Evolutionary conservation across 257 asterid genomes (phyloP).

Genomic region (Jacaranda mimosifolia): DNA sequence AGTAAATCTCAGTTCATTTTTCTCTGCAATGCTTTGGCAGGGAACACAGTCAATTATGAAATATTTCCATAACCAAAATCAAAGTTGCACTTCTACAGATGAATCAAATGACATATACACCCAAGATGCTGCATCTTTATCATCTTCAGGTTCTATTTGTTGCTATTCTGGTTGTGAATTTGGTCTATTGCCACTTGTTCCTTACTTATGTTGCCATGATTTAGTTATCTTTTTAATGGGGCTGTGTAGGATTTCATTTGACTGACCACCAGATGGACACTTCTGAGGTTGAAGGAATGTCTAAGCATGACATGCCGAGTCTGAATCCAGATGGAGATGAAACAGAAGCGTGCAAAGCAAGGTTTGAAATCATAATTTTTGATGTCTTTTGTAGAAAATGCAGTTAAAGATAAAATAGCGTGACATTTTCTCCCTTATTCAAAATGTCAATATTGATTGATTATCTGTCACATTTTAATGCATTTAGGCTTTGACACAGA

Average conservation of each 20-base stretch:
- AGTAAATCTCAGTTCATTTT: slow-evolving; percentile 26
- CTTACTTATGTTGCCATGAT: slow-evolving; percentile 32
- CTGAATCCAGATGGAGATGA: slow-evolving; percentile 47
- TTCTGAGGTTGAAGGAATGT: slow-evolving; percentile 48
- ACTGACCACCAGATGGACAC: slow-evolving; percentile 42
- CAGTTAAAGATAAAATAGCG: slow-evolving; percentile 2
- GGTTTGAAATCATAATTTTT: slow-evolving; percentile 43
- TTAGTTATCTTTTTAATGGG: slow-evolving; percentile 38
- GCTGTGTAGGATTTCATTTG: slow-evolving; percentile 40
- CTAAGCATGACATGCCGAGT: slow-evolving; percentile 36
- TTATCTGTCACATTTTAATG: not conserved
- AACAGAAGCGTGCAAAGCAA: slow-evolving; percentile 51
- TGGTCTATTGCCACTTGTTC: slow-evolving; percentile 18
- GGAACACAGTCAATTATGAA: slow-evolving; percentile 86
- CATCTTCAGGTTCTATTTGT: slow-evolving; percentile 61
- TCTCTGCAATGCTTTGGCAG: slow-evolving; percentile 55
- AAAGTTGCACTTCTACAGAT: slow-evolving; percentile 39
- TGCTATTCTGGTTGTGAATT: slow-evolving; percentile 38
- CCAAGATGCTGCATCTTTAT: slow-evolving; percentile 48
- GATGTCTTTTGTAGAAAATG: slow-evolving; percentile 24
- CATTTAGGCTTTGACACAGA: not conserved
- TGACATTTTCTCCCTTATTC: not conserved
- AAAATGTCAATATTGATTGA: slow-evolving; percentile 2
- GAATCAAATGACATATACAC: slow-evolving; percentile 48
- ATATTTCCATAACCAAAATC: slow-evolving; percentile 67